Conservation (phyloP, 805 yeast genomes). For the Candida xiaguanensis region DNA sequence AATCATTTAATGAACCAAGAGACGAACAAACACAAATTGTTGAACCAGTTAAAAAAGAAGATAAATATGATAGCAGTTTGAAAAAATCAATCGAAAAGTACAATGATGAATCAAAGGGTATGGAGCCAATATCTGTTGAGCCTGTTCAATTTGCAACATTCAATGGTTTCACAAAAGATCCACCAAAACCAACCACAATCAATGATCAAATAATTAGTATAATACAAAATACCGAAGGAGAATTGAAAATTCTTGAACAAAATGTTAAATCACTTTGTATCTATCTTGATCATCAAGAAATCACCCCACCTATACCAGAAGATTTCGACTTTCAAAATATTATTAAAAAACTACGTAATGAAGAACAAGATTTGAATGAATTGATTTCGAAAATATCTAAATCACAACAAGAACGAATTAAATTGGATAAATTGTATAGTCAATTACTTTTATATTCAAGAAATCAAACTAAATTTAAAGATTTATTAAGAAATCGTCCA, state of each 20-base stretch:
- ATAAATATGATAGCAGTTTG: not conserved
- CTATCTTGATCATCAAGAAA: constrained; percentile 2
- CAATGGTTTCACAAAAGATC: constrained; percentile 5
- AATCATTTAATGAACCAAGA: not conserved
- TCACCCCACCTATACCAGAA: not conserved
- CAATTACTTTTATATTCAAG: constrained; percentile 19
- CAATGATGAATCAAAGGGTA: no score
- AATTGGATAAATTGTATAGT: constrained; percentile 23
- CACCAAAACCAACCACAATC: constrained; percentile 2
- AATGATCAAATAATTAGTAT: constrained; percentile 16
- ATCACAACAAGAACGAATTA: constrained; percentile 14
- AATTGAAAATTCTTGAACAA: constrained; percentile 17
- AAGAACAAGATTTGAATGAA: constrained; percentile 5
- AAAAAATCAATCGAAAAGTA: not conserved
- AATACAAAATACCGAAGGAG: constrained; percentile 22
- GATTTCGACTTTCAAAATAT: not conserved
- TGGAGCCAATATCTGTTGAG: no score
- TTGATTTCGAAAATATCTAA: constrained; percentile 11
- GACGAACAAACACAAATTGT: not conserved
- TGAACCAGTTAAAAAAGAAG: not conserved
- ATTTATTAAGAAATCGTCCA: constrained; percentile 19
- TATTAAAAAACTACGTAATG: not conserved
- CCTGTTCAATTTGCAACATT: constrained; percentile 8
- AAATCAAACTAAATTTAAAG: constrained; percentile 7
- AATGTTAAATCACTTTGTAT: constrained; percentile 16